Percentiles rank a stretch among this genome's conserved stretches.
Evolutionary conservation across 2,329 filamentous ascomycete genomes (phyloP).

Genomic region (Penicillium sp.): DNA sequence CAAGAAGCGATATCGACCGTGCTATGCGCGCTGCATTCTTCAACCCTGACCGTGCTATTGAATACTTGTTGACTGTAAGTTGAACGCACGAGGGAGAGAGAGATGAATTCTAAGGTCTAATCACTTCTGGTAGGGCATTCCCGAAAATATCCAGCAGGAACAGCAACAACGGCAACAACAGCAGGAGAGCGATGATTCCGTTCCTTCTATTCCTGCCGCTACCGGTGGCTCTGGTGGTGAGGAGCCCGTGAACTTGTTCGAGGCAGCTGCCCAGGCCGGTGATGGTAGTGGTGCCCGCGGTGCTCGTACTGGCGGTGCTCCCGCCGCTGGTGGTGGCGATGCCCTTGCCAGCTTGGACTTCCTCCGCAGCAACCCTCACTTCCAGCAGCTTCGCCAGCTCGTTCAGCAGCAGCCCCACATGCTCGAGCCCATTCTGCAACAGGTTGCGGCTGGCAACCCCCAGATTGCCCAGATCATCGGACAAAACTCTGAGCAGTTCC

Average conservation of each 20-base stretch:
- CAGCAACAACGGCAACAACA: slow-evolving; percentile 62
- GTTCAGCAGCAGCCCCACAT: slow-evolving; percentile 98
- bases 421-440: slow-evolving; percentile 96
- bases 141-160: slow-evolving; percentile 75
- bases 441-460: slow-evolving; percentile 92
- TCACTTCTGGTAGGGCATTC: slow-evolving; percentile 68
- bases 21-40: slow-evolving; percentile 96
- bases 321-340: slow-evolving; percentile 42
- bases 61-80: slow-evolving; percentile 77
- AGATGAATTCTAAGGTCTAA: background rate
- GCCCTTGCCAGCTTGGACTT: slow-evolving; percentile 83
- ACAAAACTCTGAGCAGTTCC: slow-evolving; percentile 88
- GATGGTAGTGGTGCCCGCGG: slow-evolving; percentile 43
- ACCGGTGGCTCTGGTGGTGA: slow-evolving; percentile 46
- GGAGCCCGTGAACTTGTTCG: slow-evolving; percentile 82
- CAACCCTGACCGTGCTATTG: slow-evolving; percentile 95
- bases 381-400: slow-evolving; percentile 94
- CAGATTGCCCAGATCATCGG: slow-evolving; percentile 90
- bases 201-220: slow-evolving; percentile 34
- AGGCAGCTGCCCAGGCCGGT: slow-evolving; percentile 78
- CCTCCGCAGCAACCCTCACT: slow-evolving; percentile 90
- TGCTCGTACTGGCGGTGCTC: slow-evolving; percentile 35
- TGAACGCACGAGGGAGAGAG: background rate
- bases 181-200: slow-evolving; percentile 38
- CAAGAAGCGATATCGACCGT: slow-evolving; percentile 80